Percentiles rank a stretch among this genome's conserved stretches.
Conservation (phyloP, 202 grass and related monocot species). For the Zizania palustris region DNA sequence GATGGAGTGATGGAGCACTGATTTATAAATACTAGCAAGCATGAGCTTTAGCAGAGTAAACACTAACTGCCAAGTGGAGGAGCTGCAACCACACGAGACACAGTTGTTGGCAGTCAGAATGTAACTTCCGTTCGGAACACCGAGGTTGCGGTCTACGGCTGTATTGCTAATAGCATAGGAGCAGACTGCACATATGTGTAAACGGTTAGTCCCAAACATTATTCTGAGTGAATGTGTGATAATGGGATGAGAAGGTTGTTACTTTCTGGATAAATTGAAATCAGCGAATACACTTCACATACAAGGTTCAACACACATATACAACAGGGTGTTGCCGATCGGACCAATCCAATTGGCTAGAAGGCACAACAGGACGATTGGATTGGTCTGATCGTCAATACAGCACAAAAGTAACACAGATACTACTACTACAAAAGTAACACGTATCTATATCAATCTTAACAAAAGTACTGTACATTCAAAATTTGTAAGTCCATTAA, state of each 20-base stretch:
- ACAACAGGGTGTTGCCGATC: too few species aligned
- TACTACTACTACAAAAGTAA: too few species aligned
- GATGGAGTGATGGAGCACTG: neutral
- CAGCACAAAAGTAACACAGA: too few species aligned
- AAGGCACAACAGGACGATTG: too few species aligned
- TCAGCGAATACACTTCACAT: too few species aligned
- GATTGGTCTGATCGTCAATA: too few species aligned
- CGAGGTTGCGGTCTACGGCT: constrained; percentile 59
- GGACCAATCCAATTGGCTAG: too few species aligned
- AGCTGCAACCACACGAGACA: constrained; percentile 80
- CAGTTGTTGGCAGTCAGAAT: constrained; percentile 86
- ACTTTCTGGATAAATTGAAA: too few species aligned
- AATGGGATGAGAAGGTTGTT: neutral
- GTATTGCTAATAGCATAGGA: constrained; percentile 68
- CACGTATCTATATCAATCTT: too few species aligned
- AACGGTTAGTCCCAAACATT: neutral
- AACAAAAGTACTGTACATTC: neutral
- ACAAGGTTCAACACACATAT: too few species aligned
- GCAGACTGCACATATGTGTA: constrained; percentile 58
- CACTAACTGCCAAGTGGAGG: constrained; percentile 78
- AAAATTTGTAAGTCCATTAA: neutral
- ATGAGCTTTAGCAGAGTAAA: neutral
- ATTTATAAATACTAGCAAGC: neutral
- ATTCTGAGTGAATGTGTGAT: neutral
- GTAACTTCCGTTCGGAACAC: constrained; percentile 77